Conservation (phyloP, 2,329 filamentous ascomycete genomes). For the Lachnellula cervina region DNA sequence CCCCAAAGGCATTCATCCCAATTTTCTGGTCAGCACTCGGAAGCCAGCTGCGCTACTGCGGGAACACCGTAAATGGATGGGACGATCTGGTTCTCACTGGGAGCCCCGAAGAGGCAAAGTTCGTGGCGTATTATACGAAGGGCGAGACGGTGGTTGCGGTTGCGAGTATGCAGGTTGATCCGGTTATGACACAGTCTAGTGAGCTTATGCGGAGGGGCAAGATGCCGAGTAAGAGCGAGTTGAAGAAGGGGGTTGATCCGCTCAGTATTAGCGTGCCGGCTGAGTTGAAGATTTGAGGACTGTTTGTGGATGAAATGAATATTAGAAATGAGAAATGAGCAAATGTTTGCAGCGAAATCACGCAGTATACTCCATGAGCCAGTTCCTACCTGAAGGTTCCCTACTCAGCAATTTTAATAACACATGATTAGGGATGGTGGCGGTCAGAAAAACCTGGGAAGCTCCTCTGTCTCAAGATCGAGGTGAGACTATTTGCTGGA, state of each 20-base stretch:
- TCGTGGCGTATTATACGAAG: constrained; percentile 83
- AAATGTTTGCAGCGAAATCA: no score
- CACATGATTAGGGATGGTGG: no score
- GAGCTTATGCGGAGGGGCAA: constrained; percentile 78
- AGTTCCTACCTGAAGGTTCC: no score
- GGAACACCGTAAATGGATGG: constrained; percentile 76
- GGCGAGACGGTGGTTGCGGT: constrained; percentile 86
- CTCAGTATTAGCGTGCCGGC: constrained; percentile 24
- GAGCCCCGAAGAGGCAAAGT: constrained; percentile 70
- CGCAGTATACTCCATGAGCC: no score
- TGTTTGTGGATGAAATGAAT: background rate
- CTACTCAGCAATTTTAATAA: no score
- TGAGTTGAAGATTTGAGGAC: constrained; percentile 17
- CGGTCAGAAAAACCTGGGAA: no score
- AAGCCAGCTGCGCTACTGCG: constrained; percentile 86
- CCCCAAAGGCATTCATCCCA: constrained; percentile 73
- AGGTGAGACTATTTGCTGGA: no score
- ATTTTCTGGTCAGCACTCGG: constrained; percentile 96
- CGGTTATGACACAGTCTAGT: constrained; percentile 74
- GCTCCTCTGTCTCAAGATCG: no score
- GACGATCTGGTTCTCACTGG: constrained; percentile 82
- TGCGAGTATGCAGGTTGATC: constrained; percentile 86
- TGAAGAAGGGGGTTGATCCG: constrained; percentile 54
- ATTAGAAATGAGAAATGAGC: no score
- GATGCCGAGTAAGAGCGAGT: constrained; percentile 78